A percentile compares a stretch with the other conserved stretches of the same genome.
Evolutionary conservation across 139 green algal species (phyloP).

Genomic region (Chlamydomonas incerta): DNA sequence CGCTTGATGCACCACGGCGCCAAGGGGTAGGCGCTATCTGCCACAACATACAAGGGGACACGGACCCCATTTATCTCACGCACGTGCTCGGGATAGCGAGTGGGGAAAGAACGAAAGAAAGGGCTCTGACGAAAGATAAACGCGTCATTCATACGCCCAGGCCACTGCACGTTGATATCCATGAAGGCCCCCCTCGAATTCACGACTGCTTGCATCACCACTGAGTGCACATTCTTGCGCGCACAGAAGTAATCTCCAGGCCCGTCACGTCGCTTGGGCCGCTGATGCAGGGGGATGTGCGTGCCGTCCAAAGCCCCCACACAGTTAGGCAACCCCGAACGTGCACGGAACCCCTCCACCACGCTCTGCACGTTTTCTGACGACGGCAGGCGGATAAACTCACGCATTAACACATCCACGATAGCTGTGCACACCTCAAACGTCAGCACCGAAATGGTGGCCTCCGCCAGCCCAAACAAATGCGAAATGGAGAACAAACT

Average conservation of each 20-base stretch:
- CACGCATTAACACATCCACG: neutral
- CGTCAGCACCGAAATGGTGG: neutral
- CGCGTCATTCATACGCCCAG: neutral
- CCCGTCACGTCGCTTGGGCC: no score
- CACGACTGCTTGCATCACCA: neutral
- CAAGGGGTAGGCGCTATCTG: neutral
- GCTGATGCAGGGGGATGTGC: neutral
- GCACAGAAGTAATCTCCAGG: neutral
- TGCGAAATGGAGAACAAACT: neutral
- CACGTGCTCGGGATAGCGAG: neutral
- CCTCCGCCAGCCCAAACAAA: neutral
- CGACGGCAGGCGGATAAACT: neutral
- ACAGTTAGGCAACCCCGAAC: neutral
- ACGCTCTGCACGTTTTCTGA: neutral
- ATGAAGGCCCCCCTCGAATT: neutral
- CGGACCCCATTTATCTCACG: neutral
- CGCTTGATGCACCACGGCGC: neutral
- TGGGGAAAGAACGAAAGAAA: neutral
- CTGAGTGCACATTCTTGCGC: neutral
- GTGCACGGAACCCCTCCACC: neutral
- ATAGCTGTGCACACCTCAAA: neutral
- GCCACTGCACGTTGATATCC: neutral
- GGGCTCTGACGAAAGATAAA: neutral
- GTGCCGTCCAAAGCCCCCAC: neutral
- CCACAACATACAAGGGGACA: neutral